phyloP scores from a whole-genome alignment of 352 stramenopile genomes.

The Phytopythium delawarense region DNA sequence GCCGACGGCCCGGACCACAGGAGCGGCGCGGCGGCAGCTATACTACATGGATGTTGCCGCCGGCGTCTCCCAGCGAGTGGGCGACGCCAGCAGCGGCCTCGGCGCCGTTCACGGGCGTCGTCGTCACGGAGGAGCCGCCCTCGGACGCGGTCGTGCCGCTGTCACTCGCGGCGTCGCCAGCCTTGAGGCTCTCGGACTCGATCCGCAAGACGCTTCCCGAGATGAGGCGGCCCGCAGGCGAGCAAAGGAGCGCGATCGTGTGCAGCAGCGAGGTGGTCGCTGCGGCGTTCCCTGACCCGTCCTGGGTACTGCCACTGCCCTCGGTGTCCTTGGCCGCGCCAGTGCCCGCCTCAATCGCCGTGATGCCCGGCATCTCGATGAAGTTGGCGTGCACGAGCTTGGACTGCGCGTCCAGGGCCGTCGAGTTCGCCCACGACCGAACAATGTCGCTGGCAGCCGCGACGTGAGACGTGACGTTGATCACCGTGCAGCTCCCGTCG shows the following conservation, averaged over 20 bases:
- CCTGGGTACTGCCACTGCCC: too few species aligned
- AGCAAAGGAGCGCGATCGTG: conserved; percentile 61
- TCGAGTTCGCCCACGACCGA: conserved; percentile 34
- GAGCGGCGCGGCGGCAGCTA: neutral
- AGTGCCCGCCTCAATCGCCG: neutral
- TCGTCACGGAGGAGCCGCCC: neutral
- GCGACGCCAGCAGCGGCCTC: neutral
- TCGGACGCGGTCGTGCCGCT: neutral
- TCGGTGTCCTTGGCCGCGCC: neutral
- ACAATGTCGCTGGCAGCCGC: conserved; percentile 10
- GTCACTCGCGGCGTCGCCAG: neutral
- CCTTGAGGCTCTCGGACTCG: conserved; percentile 12
- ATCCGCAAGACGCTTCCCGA: conserved; percentile 57
- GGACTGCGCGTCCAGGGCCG: conserved; percentile 33
- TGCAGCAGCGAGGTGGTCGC: conserved; percentile 31
- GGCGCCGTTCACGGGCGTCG: neutral
- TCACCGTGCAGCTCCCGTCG: conserved; percentile 18
- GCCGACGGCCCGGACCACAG: neutral
- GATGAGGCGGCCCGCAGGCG: conserved; percentile 36
- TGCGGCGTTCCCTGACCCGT: conserved; percentile 9
- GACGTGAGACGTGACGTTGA: conserved; percentile 22
- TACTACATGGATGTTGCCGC: conserved; percentile 3
- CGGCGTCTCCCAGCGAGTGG: neutral
- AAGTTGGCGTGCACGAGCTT: conserved; percentile 54
- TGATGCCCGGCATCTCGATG: conserved; percentile 30